phyloP scores from a whole-genome alignment of 768 basidiomycete genomes.

The Terana coerulea region DNA sequence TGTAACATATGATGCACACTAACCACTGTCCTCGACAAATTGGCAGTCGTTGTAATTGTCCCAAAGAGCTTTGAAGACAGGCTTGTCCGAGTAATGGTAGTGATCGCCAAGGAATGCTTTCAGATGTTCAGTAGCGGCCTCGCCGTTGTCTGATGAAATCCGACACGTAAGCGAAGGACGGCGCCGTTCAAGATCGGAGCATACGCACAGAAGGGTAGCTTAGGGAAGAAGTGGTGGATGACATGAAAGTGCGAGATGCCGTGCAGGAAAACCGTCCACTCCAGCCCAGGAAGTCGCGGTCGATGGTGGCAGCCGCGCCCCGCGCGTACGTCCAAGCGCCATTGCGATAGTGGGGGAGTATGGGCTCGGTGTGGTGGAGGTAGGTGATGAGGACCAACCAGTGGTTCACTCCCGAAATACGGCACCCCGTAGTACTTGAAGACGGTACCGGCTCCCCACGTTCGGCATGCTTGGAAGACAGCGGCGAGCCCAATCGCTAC shows the following conservation, averaged over 20 bases:
- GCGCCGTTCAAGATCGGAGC: background rate
- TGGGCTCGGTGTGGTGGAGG: constrained; percentile 23
- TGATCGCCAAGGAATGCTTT: constrained; percentile 28
- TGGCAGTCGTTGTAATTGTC: constrained; percentile 29
- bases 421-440: constrained; percentile 15
- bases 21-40: constrained; percentile 33
- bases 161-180: background rate
- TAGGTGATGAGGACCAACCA: constrained; percentile 22
- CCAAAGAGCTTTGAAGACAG: constrained; percentile 30
- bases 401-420: constrained; percentile 17
- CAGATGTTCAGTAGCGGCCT: constrained; percentile 28
- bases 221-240: constrained; percentile 27
- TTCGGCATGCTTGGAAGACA: background rate
- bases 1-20: too few relatives aligned
- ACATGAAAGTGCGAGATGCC: constrained; percentile 25
- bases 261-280: constrained; percentile 25
- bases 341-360: constrained; percentile 20
- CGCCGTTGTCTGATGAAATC: constrained; percentile 21
- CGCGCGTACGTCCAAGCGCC: constrained; percentile 16
- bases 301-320: constrained; percentile 23
- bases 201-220: constrained; percentile 16
- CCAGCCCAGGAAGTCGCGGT: constrained; percentile 25
- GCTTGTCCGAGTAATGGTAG: constrained; percentile 26
- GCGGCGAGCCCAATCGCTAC: constrained; percentile 2
- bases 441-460: constrained; percentile 1